Conservation (phyloP, 768 basidiomycete species). For the Hygrophorus pudorinus region DNA sequence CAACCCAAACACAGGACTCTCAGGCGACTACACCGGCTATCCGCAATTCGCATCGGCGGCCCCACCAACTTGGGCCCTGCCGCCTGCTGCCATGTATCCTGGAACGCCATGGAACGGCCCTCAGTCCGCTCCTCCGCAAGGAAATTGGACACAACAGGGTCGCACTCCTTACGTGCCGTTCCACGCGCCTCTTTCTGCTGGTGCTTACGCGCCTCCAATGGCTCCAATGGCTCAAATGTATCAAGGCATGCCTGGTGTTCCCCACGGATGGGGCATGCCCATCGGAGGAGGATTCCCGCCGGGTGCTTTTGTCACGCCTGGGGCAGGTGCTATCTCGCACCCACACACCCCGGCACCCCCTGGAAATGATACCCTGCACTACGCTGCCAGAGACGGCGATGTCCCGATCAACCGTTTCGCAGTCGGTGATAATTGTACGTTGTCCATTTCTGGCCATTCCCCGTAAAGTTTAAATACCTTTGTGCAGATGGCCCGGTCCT, state of each 20-base stretch:
- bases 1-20: constrained; percentile 12
- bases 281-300: too few species aligned
- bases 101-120: background rate
- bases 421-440: constrained; percentile 25
- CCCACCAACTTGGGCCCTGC: constrained; percentile 3
- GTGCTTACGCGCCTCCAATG: constrained; percentile 4
- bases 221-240: constrained; percentile 3
- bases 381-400: constrained; percentile 11
- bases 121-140: constrained; percentile 3
- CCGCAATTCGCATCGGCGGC: constrained; percentile 14
- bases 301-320: too few species aligned
- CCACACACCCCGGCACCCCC: background rate
- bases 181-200: background rate
- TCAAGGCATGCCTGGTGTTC: background rate
- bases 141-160: too few species aligned
- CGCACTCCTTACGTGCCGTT: too few species aligned
- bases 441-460: background rate
- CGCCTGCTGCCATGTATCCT: background rate
- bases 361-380: background rate
- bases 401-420: constrained; percentile 21
- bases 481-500: constrained; percentile 60
- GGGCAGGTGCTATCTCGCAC: constrained; percentile 1
- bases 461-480: background rate
- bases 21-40: constrained; percentile 23
- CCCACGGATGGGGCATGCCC: too few species aligned